phyloP scores from a whole-genome alignment of 192 early-diverging fungal genomes.

The Coemansia sp. region DNA sequence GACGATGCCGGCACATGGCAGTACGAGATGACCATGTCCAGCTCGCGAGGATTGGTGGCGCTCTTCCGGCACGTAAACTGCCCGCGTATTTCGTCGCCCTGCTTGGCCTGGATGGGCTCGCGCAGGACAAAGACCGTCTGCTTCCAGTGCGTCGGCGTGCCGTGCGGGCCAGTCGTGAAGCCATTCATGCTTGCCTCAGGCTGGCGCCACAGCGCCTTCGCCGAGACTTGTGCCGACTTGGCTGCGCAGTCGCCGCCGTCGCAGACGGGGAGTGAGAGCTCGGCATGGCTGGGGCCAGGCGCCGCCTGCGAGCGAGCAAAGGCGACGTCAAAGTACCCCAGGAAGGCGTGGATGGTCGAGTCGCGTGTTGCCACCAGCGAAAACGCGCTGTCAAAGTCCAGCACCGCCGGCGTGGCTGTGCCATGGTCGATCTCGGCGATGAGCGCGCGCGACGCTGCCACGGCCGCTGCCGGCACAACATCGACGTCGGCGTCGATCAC shows the following conservation, averaged over 20 bases:
- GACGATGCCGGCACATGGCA: conserved; percentile 13
- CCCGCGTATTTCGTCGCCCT: conserved; percentile 60
- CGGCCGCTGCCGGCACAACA: conserved; percentile 65
- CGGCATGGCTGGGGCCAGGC: conserved; percentile 38
- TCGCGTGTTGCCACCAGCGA: conserved; percentile 63
- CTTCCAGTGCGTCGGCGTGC: conserved; percentile 96
- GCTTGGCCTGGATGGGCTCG: conserved; percentile 60
- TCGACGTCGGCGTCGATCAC: conserved; percentile 85
- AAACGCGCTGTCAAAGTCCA: conserved; percentile 79
- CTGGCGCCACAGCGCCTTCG: conserved; percentile 35
- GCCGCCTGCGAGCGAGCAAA: conserved; percentile 61
- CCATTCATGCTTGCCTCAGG: conserved; percentile 40
- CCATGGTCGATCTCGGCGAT: conserved; percentile 78
- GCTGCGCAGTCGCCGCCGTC: conserved; percentile 5
- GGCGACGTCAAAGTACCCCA: conserved; percentile 94
- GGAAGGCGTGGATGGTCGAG: conserved; percentile 74
- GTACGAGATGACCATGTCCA: conserved; percentile 67
- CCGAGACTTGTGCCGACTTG: conserved; percentile 1
- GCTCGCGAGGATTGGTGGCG: conserved; percentile 67
- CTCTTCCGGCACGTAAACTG: conserved; percentile 69
- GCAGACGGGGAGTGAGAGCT: conserved; percentile 22
- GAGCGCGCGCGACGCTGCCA: conserved; percentile 68
- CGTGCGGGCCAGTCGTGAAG: conserved; percentile 76
- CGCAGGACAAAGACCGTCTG: conserved; percentile 85
- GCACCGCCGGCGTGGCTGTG: conserved; percentile 64